A percentile compares a stretch with the other conserved stretches of the same genome.
phyloP scores from a whole-genome alignment of 768 basidiomycete genomes.

The Pulveroboletus sp. region DNA sequence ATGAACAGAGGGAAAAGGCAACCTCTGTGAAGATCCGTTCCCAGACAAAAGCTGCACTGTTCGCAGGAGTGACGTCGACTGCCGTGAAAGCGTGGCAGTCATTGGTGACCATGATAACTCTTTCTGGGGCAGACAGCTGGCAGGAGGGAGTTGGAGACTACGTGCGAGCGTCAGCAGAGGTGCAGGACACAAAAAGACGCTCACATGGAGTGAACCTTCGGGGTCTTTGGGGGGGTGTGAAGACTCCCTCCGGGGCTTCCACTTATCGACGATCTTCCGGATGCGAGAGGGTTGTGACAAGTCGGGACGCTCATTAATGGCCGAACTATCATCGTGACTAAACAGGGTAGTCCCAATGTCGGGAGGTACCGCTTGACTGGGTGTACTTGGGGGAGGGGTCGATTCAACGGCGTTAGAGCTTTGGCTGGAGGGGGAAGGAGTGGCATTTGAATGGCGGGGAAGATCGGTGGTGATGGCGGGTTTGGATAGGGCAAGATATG shows the following conservation, averaged over 20 bases:
- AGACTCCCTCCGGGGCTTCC: slow-evolving; percentile 28
- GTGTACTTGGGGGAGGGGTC: slow-evolving; percentile 71
- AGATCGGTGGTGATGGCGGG: slow-evolving; percentile 36
- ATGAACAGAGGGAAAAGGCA: slow-evolving; percentile 16
- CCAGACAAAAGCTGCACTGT: slow-evolving; percentile 65
- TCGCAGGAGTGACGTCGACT: slow-evolving; percentile 69
- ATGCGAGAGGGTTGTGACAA: slow-evolving; percentile 28
- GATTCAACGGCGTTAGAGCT: slow-evolving; percentile 62
- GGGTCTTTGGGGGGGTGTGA: slow-evolving; percentile 27
- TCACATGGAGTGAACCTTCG: slow-evolving; percentile 26
- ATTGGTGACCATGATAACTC: slow-evolving; percentile 63
- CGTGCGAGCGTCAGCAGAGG: slow-evolving; percentile 12
- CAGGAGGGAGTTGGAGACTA: slow-evolving; percentile 31
- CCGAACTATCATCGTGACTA: slow-evolving; percentile 35
- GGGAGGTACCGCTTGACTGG: slow-evolving; percentile 47
- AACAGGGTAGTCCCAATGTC: slow-evolving; percentile 39
- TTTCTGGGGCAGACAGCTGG: slow-evolving; percentile 30
- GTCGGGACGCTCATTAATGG: slow-evolving; percentile 29
- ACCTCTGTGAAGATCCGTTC: slow-evolving; percentile 84
- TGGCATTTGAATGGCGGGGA: slow-evolving; percentile 44
- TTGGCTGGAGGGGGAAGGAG: slow-evolving; percentile 67
- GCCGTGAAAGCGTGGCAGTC: slow-evolving; percentile 75
- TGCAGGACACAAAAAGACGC: slow-evolving; percentile 1
- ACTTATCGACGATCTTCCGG: slow-evolving; percentile 32
- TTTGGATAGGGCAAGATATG: slow-evolving; percentile 18